Evolutionary conservation across 1,284 basidiomycete genomes (phyloP).

Genomic region (Ganoderma multipileum): DNA sequence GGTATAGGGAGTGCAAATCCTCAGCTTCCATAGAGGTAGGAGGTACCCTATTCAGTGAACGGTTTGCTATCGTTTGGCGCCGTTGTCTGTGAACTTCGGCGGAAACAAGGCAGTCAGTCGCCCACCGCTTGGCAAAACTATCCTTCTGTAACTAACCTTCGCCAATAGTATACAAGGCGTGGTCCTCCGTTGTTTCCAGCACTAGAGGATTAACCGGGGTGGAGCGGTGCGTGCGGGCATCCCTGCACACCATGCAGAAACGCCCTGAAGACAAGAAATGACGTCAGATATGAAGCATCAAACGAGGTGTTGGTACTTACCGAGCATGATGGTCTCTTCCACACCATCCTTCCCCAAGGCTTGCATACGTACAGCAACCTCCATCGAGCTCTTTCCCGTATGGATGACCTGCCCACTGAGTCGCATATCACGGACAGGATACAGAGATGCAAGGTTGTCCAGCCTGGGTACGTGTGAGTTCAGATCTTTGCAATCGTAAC

Average conservation of each 20-base stretch:
- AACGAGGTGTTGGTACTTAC: constrained; percentile 44
- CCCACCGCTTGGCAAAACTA: neutral
- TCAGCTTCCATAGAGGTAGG: constrained; percentile 73
- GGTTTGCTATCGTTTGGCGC: constrained; percentile 57
- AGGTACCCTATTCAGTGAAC: constrained; percentile 73
- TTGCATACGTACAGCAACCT: constrained; percentile 85
- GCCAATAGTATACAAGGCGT: constrained; percentile 68
- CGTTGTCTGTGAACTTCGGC: constrained; percentile 57
- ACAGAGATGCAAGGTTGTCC: constrained; percentile 66
- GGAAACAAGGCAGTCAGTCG: neutral
- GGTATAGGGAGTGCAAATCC: constrained; percentile 72
- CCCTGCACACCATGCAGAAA: constrained; percentile 86
- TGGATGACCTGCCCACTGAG: constrained; percentile 84
- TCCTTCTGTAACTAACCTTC: constrained; percentile 54
- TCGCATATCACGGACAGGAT: constrained; percentile 70
- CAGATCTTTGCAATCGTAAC: neutral
- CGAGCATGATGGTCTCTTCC: constrained; percentile 71
- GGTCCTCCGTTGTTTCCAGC: constrained; percentile 68
- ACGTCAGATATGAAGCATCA: neutral
- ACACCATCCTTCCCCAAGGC: constrained; percentile 53
- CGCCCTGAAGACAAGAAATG: constrained; percentile 49
- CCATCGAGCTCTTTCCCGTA: constrained; percentile 80
- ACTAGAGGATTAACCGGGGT: constrained; percentile 70
- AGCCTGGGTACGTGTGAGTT: constrained; percentile 46
- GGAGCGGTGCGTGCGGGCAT: constrained; percentile 71